Base-by-base conservation (phyloP, 352 stramenopile genomes). In the Pythium pyrilobum region DNA sequence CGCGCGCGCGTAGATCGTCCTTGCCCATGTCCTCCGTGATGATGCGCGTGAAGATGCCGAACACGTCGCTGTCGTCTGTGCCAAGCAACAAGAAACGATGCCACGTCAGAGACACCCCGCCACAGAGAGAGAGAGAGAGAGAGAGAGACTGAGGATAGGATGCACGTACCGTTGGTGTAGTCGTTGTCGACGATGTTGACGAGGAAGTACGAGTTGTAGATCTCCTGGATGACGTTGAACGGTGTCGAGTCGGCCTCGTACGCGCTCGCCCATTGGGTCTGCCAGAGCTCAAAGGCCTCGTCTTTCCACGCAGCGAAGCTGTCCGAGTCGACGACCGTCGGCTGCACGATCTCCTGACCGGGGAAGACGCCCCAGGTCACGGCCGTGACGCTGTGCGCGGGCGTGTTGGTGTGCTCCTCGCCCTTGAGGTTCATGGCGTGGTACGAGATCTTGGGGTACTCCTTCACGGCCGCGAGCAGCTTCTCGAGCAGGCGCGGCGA, bases 131-230 rank as follows among this genome's bases (percentile, higher is more conserved):
- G n/a, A n/a, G n/a, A n/a, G n/a, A n/a, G n/a, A n/a, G n/a, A n/a
- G n/a, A n/a, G n/a, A n/a, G n/a, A n/a, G n/a, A n/a, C n/a, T n/a
- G n/a, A n/a, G 25, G 25, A 31, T 4, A 12, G 20, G 29, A 33
- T 21, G 18, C 18, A 27, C 43, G 28, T 52, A 55, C 48, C 77
- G 49, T 85, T 89, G 8, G 78, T 81, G 63, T 96, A 99, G 71
- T 99, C 92, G 69, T 99, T 98, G 81, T 99, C 96, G 56, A 99
- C 96, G 46, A 99, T 96, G 56, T 97, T 97, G 49, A 99, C 95
- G 47, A 99, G 81, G 65, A 95, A 98, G 72, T 98, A 99, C 36
- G 88, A 89, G 76, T 98, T 92, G 69, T 90, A 87, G 27, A 99
- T 97, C 32, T 87, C 65, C 53, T 88, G 76, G 44, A 92, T 81